Conservation (phyloP, 306 rosid species). For the Pyrus communis region DNA sequence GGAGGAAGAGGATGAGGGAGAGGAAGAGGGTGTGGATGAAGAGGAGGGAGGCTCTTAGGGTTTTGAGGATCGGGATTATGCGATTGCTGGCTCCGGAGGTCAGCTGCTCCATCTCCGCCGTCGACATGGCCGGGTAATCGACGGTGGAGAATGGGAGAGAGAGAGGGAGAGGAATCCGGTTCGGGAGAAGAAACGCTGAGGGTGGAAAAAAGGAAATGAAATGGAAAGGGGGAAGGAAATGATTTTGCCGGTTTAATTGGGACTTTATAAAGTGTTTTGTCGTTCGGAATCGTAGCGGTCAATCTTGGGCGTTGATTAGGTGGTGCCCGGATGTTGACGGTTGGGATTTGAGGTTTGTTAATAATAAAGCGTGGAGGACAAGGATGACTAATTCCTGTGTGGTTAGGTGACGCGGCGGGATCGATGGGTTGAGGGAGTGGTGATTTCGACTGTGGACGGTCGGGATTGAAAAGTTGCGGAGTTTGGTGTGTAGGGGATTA, state of each 20-base stretch:
- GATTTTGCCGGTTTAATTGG: not conserved
- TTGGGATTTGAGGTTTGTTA: not conserved
- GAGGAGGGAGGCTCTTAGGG: constrained; percentile 45
- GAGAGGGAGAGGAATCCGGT: not conserved
- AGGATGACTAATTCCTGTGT: not conserved
- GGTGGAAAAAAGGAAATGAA: not conserved
- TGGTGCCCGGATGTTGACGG: not conserved
- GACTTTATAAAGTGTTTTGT: not conserved
- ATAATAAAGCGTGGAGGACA: not conserved
- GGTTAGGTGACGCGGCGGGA: not conserved
- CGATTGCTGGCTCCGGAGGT: constrained; percentile 99
- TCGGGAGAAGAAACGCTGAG: not conserved
- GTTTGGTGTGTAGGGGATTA: not conserved
- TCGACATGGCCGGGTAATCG: constrained; percentile 39
- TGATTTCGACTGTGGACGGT: not conserved
- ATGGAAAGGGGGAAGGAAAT: too few species aligned
- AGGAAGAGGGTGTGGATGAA: constrained; percentile 56
- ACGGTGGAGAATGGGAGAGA: not conserved
- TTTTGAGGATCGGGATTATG: constrained; percentile 71
- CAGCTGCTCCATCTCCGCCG: constrained; percentile 69
- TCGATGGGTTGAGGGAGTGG: not conserved
- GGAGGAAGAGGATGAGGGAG: constrained; percentile 44
- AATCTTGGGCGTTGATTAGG: not conserved
- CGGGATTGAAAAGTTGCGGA: not conserved
- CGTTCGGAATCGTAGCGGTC: not conserved